Percentiles rank a stretch among this genome's conserved stretches.
phyloP scores from a whole-genome alignment of 2,329 filamentous ascomycete species.

The Onygena corvina region DNA sequence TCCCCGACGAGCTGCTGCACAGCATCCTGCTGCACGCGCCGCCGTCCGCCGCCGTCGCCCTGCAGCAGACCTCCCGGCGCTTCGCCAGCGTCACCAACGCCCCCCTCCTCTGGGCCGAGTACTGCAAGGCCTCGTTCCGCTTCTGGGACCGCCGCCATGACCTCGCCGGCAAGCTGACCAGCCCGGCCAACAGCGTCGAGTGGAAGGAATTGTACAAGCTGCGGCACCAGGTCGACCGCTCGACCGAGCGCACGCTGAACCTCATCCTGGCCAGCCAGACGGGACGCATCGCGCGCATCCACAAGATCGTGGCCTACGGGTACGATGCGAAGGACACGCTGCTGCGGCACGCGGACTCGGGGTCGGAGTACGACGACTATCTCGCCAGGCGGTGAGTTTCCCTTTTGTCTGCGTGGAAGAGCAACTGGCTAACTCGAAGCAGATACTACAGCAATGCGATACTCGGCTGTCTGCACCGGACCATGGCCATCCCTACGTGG shows the following conservation, averaged over 20 bases:
- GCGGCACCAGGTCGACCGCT: constrained; percentile 43
- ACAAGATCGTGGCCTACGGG: constrained; percentile 58
- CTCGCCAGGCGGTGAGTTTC: constrained; percentile 44
- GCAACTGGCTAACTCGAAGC: constrained; percentile 13
- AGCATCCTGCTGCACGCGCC: constrained; percentile 57
- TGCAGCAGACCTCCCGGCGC: constrained; percentile 50
- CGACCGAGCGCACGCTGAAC: constrained; percentile 48
- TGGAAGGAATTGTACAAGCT: constrained; percentile 62
- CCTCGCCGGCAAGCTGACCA: constrained; percentile 45
- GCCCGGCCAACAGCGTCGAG: constrained; percentile 45
- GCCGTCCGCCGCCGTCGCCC: constrained; percentile 39
- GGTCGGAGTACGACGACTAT: constrained; percentile 55
- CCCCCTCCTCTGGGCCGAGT: constrained; percentile 64
- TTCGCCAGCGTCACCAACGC: constrained; percentile 56
- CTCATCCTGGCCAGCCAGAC: constrained; percentile 59
- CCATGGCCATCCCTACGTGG: constrained; percentile 70
- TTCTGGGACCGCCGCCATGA: constrained; percentile 62
- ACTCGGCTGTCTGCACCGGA: constrained; percentile 68
- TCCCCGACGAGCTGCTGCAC: constrained; percentile 73
- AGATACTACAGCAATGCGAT: constrained; percentile 66
- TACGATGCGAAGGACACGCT: constrained; percentile 85
- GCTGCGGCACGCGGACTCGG: constrained; percentile 49
- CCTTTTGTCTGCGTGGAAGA: constrained; percentile 14
- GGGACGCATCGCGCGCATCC: constrained; percentile 56
- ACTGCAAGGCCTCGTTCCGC: constrained; percentile 57